Conservation (phyloP, 1,284 basidiomycete species). For the Vanrija sp. region DNA sequence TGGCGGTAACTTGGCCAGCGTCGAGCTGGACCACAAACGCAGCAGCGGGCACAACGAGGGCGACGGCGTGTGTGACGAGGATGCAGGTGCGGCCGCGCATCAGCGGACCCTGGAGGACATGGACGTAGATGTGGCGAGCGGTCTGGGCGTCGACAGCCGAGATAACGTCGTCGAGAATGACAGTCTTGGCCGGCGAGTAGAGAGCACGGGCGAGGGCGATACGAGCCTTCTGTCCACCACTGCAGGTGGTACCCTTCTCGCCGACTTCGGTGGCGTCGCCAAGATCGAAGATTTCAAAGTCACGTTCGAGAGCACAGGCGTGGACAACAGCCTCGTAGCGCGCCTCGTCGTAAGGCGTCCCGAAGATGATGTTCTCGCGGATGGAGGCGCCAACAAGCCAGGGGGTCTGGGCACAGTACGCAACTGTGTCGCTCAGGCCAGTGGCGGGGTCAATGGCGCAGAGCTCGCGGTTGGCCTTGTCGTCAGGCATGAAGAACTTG, state of each 20-base stretch:
- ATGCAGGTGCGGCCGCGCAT: conserved; percentile 50
- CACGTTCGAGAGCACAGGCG: conserved; percentile 54
- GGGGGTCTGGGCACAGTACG: conserved; percentile 55
- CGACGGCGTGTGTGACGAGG: conserved; percentile 56
- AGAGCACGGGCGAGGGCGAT: conserved; percentile 47
- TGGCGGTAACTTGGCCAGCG: conserved; percentile 32
- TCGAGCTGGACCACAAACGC: conserved; percentile 46
- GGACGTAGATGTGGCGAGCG: conserved; percentile 38
- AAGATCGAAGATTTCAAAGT: conserved; percentile 54
- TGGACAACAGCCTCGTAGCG: conserved; percentile 52
- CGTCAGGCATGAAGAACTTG: conserved; percentile 54
- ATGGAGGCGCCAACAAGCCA: conserved; percentile 58
- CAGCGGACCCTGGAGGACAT: conserved; percentile 44
- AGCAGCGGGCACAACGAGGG: conserved; percentile 52
- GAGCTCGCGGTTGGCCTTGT: conserved; percentile 41
- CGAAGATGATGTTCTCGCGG: conserved; percentile 56
- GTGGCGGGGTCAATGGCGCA: conserved; percentile 50
- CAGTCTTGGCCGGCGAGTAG: conserved; percentile 43
- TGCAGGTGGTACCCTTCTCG: conserved; percentile 56
- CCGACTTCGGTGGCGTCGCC: conserved; percentile 58
- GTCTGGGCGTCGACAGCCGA: conserved; percentile 53
- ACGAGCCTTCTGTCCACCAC: conserved; percentile 46
- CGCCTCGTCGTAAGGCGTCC: conserved; percentile 46
- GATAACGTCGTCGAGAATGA: conserved; percentile 47
- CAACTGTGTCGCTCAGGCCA: conserved; percentile 52